Evolutionary conservation across 768 basidiomycete genomes (phyloP), one percentile per base, ranked within the genome.

Genomic region (Kwoniella mangroviensis): DNA sequence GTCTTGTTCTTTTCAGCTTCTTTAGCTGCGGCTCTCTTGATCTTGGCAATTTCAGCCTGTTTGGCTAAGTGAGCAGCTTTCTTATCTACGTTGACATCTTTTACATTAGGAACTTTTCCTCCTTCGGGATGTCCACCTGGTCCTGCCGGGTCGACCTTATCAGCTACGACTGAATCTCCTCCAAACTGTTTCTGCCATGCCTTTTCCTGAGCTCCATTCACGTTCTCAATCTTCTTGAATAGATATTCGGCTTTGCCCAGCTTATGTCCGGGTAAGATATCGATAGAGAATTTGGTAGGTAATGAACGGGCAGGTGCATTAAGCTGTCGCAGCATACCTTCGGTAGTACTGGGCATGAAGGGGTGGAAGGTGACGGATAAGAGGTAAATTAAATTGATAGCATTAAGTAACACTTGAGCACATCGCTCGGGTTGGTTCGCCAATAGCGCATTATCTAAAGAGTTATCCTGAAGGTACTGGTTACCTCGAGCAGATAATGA

Each of bases 291-390:
- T 10, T 41, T 86, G 86, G 66, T 87, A 1, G 96, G 92, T 2
- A 96, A 90, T 10, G 87, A 85, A 41, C 96, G 90, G 4, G 91
- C 87, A 1, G 94, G 94, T 0, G 94, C 94, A 79, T 97, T 93
- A 72, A 98, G 87, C 79, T 99, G 97, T 21, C 82, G 78, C 64
- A 96, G 86, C 73, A 99, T 94, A 2, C 89, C 86, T 26, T 88
- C 88, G 43, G 91, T 89, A 0, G 92, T 96, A 13, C 90, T 87
- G 51, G 97, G 97, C 94, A 99, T 98, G 89, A 93, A 99, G 0
- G 97, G 96, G 80, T 94, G 91, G 73, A 93, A 84, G 75, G 97
- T 86, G 34, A 89, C 90, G 13, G 93, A 91, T 67, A 99, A 86
- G 45, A 90, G 84, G 82, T 97, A 98, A 82, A 98, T 96, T 74